Conservation (phyloP, 2,329 filamentous ascomycete genomes). For the Pseudogymnoascus sp. region DNA sequence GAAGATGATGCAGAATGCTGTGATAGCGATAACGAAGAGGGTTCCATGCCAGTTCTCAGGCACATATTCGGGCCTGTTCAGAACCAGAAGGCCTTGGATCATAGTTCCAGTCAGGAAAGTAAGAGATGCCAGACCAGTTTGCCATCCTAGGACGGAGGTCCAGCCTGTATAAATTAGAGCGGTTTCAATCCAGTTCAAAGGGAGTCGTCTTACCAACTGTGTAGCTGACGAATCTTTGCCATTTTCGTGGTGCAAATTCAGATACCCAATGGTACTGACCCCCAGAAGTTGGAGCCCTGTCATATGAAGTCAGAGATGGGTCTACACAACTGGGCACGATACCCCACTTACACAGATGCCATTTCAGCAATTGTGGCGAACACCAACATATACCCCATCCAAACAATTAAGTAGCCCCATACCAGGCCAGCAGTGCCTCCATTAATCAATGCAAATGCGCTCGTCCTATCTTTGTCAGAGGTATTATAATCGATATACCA, state of each 20-base stretch:
- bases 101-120: constrained; percentile 37
- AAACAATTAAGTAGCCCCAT: constrained; percentile 31
- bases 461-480: constrained; percentile 27
- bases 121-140: constrained; percentile 32
- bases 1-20: constrained; percentile 33
- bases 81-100: constrained; percentile 33
- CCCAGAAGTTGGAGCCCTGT: constrained; percentile 44
- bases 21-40: constrained; percentile 34
- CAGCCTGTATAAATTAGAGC: constrained; percentile 28
- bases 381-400: constrained; percentile 24
- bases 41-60: constrained; percentile 36
- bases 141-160: constrained; percentile 39
- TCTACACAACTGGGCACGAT: not conserved
- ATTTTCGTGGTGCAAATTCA: constrained; percentile 39
- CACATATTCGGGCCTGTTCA: constrained; percentile 28
- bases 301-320: not conserved
- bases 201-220: constrained; percentile 30
- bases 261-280: constrained; percentile 53
- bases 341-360: constrained; percentile 20
- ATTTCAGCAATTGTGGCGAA: constrained; percentile 23
- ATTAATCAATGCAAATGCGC: constrained; percentile 21
- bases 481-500: not conserved
- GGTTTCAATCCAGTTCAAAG: constrained; percentile 3
- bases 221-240: constrained; percentile 47
- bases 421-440: constrained; percentile 28